Evolutionary conservation across 2,329 filamentous ascomycete genomes (phyloP).

Genomic region (Fusarium veterinarium): DNA sequence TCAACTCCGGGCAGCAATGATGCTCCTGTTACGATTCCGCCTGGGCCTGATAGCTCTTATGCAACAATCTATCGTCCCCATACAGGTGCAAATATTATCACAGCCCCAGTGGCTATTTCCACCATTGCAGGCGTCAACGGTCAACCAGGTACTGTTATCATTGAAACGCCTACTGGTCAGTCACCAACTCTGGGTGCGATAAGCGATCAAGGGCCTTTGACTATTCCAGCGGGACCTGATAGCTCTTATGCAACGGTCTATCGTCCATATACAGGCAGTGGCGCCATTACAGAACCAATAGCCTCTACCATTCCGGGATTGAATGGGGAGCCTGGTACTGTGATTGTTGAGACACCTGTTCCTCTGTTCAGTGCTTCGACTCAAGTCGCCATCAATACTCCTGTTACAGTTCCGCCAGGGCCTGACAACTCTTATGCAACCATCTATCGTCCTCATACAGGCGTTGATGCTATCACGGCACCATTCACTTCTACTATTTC

Average conservation of each 20-base stretch:
- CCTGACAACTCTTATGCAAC: neutral
- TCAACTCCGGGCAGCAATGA: neutral
- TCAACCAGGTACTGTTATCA: neutral
- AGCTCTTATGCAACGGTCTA: conserved; percentile 9
- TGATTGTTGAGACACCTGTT: neutral
- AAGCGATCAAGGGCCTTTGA: neutral
- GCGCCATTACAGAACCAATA: neutral
- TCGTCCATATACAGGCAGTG: conserved; percentile 14
- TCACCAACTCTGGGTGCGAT: neutral
- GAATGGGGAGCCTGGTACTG: neutral
- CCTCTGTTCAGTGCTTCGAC: neutral
- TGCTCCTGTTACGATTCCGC: neutral
- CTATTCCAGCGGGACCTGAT: neutral
- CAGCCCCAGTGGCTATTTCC: neutral
- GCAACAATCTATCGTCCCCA: neutral
- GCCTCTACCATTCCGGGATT: neutral
- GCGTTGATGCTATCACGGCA: conserved; percentile 4
- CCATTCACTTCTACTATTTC: conserved; percentile 14
- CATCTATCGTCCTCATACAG: conserved; percentile 4
- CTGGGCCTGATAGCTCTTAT: neutral
- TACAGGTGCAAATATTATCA: neutral
- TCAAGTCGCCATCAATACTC: neutral
- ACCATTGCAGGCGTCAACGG: neutral
- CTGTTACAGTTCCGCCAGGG: neutral
- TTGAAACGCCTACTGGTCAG: neutral